A percentile compares a stretch with the other conserved stretches of the same genome.
phyloP scores from a whole-genome alignment of 2,329 filamentous ascomycete species.

The Leptosphaerulina australis region DNA sequence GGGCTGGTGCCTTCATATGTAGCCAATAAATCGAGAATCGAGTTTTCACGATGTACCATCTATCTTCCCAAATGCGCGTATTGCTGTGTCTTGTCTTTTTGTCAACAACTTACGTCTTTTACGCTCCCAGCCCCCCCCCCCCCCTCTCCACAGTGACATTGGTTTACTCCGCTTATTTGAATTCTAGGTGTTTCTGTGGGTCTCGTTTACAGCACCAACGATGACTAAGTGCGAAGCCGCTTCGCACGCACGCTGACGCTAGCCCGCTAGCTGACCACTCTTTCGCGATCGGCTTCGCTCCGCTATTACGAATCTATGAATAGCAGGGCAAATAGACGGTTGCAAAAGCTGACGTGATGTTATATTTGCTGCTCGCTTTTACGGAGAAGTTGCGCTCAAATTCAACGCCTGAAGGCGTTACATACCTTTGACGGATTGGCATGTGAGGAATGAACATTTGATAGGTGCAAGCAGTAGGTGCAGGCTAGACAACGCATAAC shows the following conservation, averaged over 20 bases:
- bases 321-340: not conserved
- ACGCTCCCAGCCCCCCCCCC: conserved; percentile 3
- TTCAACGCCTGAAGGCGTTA: no score
- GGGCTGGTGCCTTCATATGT: conserved; percentile 42
- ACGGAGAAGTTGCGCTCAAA: no score
- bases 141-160: conserved; percentile 11
- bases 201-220: conserved; percentile 5
- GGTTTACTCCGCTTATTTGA: not conserved
- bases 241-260: conserved; percentile 26
- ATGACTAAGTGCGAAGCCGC: conserved; percentile 16
- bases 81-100: not conserved
- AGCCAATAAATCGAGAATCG: conserved; percentile 39
- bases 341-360: not conserved
- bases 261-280: conserved; percentile 14
- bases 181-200: conserved; percentile 18
- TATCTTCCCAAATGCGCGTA: conserved; percentile 9
- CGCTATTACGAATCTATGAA: not conserved
- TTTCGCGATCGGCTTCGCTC: conserved; percentile 1
- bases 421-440: no score
- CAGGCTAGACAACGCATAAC: no score
- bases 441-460: no score
- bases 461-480: no score
- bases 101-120: not conserved
- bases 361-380: no score
- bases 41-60: conserved; percentile 9